Base-by-base conservation (phyloP, 2,329 filamentous ascomycete genomes). In the Neobulgaria alba region DNA sequence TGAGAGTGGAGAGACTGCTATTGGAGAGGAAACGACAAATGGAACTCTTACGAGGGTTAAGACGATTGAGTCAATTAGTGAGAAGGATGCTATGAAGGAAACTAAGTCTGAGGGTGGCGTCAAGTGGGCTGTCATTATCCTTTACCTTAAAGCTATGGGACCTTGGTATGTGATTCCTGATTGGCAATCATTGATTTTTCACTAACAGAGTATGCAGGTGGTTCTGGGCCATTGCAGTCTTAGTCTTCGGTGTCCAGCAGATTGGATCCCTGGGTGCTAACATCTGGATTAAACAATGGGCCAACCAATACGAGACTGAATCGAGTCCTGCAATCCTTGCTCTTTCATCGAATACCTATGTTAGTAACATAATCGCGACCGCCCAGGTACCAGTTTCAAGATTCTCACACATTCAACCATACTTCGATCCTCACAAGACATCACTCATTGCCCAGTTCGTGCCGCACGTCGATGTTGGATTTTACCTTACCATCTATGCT, bases 231-330 rank as follows among this genome's bases (percentile, higher is more conserved):
- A 66, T 85, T 26, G 84, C 89, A 15, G 64, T 79, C 10, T 51
- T 79, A 3, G 80, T 89, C 29, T 96, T 98, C 57, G 72, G 73
- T 19, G 66, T 82, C 33, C 89, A 95, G 59, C 92, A 98, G 60
- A 61, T 95, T 23, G 83, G 84, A 3, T 84, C 84, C 17, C 82
- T 96, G 2, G 86, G 83, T 1, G 93, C 88, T 26, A 95, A 92
- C 55, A 65, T 95, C 37, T 98, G 92, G 92, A 94, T 98, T 55
- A 77, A 86, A 53, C 72, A 90, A 60, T 98, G 92, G 92, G 84
- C 90, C 12, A 94, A 95, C 59, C 82, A 92, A 45, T 96, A 96
- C 59, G 73, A 72, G 42, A 48, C 45, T 9, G 51, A 58, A 36
- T 36, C 36, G 10, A 30, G 49, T 2, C 40, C 33, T 23, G 19